Conservation (phyloP, 2,329 filamentous ascomycete species). For the Talaromyces sp. region DNA sequence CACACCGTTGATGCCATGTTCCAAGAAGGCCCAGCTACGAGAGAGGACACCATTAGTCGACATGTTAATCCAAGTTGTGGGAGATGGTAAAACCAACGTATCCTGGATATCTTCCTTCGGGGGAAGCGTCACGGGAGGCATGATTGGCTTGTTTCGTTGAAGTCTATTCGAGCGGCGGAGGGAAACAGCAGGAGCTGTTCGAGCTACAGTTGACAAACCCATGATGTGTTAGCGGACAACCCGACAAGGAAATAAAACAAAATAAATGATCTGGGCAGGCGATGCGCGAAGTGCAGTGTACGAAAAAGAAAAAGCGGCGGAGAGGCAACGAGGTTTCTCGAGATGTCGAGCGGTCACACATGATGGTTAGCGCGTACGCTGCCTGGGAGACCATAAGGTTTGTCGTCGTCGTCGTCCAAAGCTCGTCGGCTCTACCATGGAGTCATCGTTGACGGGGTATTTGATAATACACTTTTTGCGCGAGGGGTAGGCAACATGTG, state of each 20-base stretch:
- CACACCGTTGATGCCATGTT: constrained; percentile 82
- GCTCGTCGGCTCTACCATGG: neutral
- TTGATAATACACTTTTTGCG: neutral
- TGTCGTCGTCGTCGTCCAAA: neutral
- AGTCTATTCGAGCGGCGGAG: constrained; percentile 12
- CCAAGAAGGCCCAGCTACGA: constrained; percentile 79
- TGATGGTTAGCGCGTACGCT: neutral
- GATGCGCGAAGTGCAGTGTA: neutral
- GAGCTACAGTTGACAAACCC: constrained; percentile 9
- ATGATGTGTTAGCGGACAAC: neutral
- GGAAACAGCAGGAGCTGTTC: constrained; percentile 8
- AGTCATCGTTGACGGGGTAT: neutral
- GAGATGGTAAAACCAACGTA: constrained; percentile 48
- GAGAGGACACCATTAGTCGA: constrained; percentile 8
- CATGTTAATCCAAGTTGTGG: neutral
- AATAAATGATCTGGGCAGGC: neutral
- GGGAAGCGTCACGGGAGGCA: constrained; percentile 38
- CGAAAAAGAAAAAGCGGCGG: neutral
- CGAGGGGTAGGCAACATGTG: neutral
- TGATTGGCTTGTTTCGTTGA: constrained; percentile 16
- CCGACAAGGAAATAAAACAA: neutral
- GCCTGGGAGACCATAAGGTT: neutral
- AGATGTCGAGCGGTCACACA: neutral
- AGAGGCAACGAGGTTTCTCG: neutral
- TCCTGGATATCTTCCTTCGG: constrained; percentile 57